Conservation (phyloP, 2,329 filamentous ascomycete genomes). For the Biscogniauxia marginata region DNA sequence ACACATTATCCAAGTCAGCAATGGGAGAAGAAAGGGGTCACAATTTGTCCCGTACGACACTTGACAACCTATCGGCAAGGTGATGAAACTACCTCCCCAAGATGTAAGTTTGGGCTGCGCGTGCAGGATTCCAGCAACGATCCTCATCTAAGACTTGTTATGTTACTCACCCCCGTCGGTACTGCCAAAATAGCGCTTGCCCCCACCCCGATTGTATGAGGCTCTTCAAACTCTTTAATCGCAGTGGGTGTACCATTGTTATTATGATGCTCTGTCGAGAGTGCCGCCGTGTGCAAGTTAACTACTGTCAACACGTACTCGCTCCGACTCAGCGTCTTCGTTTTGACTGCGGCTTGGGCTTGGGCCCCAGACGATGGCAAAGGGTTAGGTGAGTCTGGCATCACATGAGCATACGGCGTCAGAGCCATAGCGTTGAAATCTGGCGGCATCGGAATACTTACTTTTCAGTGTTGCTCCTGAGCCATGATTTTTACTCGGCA, state of each 20-base stretch:
- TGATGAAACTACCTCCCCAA: no score
- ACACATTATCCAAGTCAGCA: slow-evolving; percentile 3
- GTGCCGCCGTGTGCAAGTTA: slow-evolving; percentile 22
- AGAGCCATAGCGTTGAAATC: not conserved
- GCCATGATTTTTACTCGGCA: not conserved
- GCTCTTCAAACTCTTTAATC: slow-evolving; percentile 1
- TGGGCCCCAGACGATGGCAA: no score
- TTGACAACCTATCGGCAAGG: no score
- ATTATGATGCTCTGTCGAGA: slow-evolving; percentile 14
- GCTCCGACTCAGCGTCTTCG: not conserved
- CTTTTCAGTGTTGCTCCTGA: no score
- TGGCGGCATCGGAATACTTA: not conserved
- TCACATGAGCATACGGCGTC: not conserved
- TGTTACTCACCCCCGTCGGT: slow-evolving; percentile 19
- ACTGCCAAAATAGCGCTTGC: slow-evolving; percentile 14
- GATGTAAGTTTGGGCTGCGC: not conserved
- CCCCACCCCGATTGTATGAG: slow-evolving; percentile 3
- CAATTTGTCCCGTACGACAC: no score
- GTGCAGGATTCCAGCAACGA: no score
- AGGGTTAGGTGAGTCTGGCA: no score
- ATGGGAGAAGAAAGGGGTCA: no score
- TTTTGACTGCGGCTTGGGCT: not conserved
- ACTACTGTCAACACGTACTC: slow-evolving; percentile 21
- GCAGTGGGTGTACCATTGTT: slow-evolving; percentile 12
- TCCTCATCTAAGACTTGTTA: not conserved